Evolutionary conservation across 257 asterid genomes (phyloP).

Genomic region (Solanum paucissectum): DNA sequence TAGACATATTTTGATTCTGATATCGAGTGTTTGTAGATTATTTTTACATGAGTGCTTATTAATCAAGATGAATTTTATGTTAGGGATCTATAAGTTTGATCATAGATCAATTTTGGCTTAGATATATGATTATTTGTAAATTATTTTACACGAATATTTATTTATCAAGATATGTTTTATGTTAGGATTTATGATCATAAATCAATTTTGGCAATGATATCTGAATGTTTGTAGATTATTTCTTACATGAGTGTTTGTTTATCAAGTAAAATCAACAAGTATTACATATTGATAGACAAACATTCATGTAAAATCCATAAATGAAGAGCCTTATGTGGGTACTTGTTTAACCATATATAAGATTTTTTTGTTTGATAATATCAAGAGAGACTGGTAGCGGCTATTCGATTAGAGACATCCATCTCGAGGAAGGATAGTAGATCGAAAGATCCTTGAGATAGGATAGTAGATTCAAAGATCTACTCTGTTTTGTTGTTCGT

Average conservation of each 20-base stretch:
- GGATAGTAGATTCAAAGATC: not conserved
- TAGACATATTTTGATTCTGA: too few species aligned
- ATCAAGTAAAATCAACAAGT: too few species aligned
- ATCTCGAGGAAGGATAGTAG: not conserved
- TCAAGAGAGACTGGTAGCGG: not conserved
- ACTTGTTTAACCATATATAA: not conserved
- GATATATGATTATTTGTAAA: not conserved
- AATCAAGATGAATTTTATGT: too few species aligned
- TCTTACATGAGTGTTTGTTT: too few species aligned
- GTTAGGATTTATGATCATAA: too few species aligned
- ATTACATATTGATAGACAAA: too few species aligned
- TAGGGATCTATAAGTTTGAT: too few species aligned
- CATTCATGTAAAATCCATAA: too few species aligned
- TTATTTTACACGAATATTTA: not conserved
- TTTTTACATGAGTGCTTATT: not conserved
- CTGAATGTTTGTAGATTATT: too few species aligned
- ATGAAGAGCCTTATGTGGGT: not conserved
- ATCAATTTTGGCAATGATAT: too few species aligned
- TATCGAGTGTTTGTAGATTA: not conserved
- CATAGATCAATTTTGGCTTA: not conserved
- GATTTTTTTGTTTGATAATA: not conserved
- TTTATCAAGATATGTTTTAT: too few species aligned
- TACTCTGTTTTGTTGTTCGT: too few species aligned
- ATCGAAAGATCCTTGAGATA: not conserved
- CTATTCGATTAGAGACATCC: not conserved